Evolutionary conservation across 768 basidiomycete species (phyloP).

Genomic region (Pleurotus giganteus): DNA sequence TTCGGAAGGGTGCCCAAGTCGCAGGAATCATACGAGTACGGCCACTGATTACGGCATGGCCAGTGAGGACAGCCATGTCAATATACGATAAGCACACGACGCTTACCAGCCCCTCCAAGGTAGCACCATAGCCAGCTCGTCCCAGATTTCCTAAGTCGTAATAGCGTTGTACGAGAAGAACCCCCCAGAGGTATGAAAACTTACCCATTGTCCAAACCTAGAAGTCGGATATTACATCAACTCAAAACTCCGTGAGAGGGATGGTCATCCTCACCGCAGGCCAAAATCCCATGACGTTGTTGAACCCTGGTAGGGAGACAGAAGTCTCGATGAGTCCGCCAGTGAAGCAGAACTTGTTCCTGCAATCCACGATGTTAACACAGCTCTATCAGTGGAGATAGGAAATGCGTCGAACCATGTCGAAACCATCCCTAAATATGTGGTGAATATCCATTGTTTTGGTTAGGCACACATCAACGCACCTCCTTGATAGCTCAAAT

Average conservation of each 20-base stretch:
- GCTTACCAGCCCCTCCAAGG: constrained; percentile 74
- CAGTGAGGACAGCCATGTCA: constrained; percentile 6
- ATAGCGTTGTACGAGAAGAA: background rate
- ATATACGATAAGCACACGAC: background rate
- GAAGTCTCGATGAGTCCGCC: constrained; percentile 71
- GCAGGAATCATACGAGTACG: constrained; percentile 79
- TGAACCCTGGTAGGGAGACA: constrained; percentile 65
- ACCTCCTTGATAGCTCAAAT: constrained; percentile 69
- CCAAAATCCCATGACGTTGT: constrained; percentile 68
- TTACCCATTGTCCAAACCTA: constrained; percentile 3
- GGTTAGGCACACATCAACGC: constrained; percentile 18
- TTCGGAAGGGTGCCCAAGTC: constrained; percentile 84
- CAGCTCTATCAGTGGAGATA: constrained; percentile 9
- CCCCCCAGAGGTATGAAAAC: background rate
- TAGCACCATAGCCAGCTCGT: constrained; percentile 84
- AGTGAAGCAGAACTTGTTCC: constrained; percentile 91
- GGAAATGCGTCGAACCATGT: constrained; percentile 33
- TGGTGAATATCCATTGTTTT: constrained; percentile 23
- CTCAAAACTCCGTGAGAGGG: background rate
- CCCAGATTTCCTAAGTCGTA: constrained; percentile 51
- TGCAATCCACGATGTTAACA: constrained; percentile 28
- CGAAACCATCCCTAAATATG: constrained; percentile 42
- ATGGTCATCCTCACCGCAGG: constrained; percentile 76
- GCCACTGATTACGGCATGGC: constrained; percentile 77
- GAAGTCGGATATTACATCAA: background rate